These are phyloP conservation scores for Malassezia obtusa DNA, from an alignment of 1,284 basidiomycete species.

Conservation along the genomic window DNA sequence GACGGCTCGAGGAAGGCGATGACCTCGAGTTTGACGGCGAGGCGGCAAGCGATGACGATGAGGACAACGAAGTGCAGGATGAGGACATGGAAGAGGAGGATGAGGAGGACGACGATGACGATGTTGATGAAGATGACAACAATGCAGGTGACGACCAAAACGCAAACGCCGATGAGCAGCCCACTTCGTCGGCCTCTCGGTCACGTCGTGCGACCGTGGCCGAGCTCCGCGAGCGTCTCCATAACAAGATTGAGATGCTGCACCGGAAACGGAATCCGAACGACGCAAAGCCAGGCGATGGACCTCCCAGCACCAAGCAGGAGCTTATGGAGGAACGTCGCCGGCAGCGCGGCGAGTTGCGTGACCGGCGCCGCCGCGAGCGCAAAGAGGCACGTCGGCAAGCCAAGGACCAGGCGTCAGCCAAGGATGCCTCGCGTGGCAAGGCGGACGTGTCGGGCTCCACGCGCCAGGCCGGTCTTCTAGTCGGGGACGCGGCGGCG, in stretches of 20 bases:
- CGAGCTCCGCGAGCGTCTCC: constrained; percentile 33
- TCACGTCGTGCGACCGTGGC: constrained; percentile 27
- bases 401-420: background rate
- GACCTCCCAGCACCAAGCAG: constrained; percentile 26
- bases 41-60: constrained; percentile 10
- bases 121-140: background rate
- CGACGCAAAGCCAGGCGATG: background rate
- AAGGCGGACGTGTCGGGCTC: background rate
- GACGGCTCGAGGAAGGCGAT: background rate
- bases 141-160: constrained; percentile 5
- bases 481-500: background rate
- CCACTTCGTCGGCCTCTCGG: background rate
- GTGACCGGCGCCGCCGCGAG: constrained; percentile 34
- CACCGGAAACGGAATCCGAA: constrained; percentile 27
- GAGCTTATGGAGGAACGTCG: constrained; percentile 42
- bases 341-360: constrained; percentile 35
- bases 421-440: background rate
- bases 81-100: constrained; percentile 12
- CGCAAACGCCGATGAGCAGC: background rate
- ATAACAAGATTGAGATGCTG: constrained; percentile 34
- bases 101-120: constrained; percentile 9
- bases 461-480: constrained; percentile 3
- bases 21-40: constrained; percentile 25
- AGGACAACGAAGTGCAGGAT: constrained; percentile 21
- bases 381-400: constrained; percentile 30